A percentile compares a stretch with the other conserved stretches of the same genome.
Conservation (phyloP, 345 rosid genomes). For the Clausena lansium region DNA sequence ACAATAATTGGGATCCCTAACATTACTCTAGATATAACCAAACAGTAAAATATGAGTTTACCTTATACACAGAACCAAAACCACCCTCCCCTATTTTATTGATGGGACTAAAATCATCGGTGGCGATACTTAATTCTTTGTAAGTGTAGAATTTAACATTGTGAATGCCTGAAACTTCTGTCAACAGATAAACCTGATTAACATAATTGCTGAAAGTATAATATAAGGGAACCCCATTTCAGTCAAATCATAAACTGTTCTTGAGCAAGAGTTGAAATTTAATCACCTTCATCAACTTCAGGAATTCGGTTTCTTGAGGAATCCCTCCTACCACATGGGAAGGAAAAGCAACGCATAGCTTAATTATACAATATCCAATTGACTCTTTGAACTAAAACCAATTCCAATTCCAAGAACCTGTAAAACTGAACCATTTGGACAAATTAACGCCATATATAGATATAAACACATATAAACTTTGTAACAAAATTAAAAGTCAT, state of each 20-base stretch:
- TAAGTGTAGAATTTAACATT: constrained; percentile 57
- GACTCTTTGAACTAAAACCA: constrained; percentile 19
- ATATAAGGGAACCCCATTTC: neutral
- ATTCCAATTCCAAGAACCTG: constrained; percentile 20
- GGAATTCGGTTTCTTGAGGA: constrained; percentile 16
- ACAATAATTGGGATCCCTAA: no score
- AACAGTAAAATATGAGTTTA: constrained; percentile 25
- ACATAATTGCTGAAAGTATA: constrained; percentile 4
- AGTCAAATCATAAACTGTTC: neutral
- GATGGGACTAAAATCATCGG: constrained; percentile 60
- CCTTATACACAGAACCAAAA: constrained; percentile 92
- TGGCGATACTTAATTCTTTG: constrained; percentile 64
- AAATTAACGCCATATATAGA: neutral
- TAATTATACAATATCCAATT: constrained; percentile 16
- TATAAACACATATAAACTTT: neutral
- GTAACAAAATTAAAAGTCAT: constrained; percentile 1
- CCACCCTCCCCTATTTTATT: constrained; percentile 96
- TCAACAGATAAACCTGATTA: constrained; percentile 18
- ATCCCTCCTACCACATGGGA: constrained; percentile 33
- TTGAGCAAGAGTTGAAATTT: neutral
- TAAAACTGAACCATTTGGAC: constrained; percentile 20
- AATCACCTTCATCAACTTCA: constrained; percentile 63
- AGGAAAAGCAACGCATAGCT: constrained; percentile 66
- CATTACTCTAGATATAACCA: neutral
- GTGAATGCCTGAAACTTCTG: constrained; percentile 51